Evolutionary conservation across 1,139 yeast species (phyloP).

Genomic region (Candida sp.): DNA sequence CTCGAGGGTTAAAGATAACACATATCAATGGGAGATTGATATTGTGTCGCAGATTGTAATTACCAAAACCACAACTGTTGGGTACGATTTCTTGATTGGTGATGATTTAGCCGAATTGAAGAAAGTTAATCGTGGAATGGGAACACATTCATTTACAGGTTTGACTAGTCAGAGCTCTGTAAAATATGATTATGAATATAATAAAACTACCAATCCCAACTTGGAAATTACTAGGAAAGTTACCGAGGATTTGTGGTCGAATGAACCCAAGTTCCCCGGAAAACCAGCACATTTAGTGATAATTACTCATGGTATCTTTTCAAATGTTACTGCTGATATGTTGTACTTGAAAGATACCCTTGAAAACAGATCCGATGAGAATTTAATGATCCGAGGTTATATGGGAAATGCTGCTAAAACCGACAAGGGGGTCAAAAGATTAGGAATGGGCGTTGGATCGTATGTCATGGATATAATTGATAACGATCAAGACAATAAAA

Average conservation of each 20-base stretch:
- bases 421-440: slow-evolving; percentile 80
- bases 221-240: slow-evolving; percentile 45
- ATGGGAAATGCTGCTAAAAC: slow-evolving; percentile 85
- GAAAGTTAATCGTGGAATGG: slow-evolving; percentile 24
- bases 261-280: slow-evolving; percentile 35
- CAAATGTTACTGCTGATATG: slow-evolving; percentile 89
- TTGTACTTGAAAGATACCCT: slow-evolving; percentile 77
- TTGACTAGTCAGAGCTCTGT: slow-evolving; percentile 5
- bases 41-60: slow-evolving; percentile 81
- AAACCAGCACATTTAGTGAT: slow-evolving; percentile 69
- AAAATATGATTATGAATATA: slow-evolving; percentile 6
- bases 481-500: slow-evolving; percentile 25
- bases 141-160: slow-evolving; percentile 15
- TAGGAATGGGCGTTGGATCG: slow-evolving; percentile 78
- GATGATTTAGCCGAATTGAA: slow-evolving; percentile 30
- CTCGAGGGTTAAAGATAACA: slow-evolving; percentile 18
- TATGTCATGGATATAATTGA: slow-evolving; percentile 57
- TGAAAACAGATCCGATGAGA: slow-evolving; percentile 54
- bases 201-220: slow-evolving; percentile 16
- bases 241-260: slow-evolving; percentile 70
- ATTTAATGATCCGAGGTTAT: slow-evolving; percentile 76
- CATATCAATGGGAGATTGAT: slow-evolving; percentile 76
- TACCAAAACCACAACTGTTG: slow-evolving; percentile 59
- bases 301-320: slow-evolving; percentile 87
- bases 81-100: slow-evolving; percentile 66